phyloP scores from a whole-genome alignment of 2,329 filamentous ascomycete species.

The Cordyceps javanica region DNA sequence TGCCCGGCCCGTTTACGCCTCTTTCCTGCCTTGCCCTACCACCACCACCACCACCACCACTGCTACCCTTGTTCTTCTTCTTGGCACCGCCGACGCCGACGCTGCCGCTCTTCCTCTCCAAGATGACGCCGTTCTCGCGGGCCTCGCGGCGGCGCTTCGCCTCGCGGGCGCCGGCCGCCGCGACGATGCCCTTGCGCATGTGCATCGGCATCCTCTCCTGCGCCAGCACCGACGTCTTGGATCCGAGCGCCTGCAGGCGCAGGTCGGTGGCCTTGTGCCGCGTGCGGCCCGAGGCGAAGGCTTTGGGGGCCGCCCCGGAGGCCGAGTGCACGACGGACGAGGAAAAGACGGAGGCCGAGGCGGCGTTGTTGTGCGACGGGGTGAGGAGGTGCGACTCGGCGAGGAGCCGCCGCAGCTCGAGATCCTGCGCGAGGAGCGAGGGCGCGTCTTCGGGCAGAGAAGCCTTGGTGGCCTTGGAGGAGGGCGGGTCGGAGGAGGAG shows the following conservation, averaged over 20 bases:
- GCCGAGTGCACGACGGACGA: conserved; percentile 34
- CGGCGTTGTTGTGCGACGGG: conserved; percentile 32
- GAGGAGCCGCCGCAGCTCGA: conserved; percentile 84
- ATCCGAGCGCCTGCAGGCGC: conserved; percentile 73
- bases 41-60: too few relatives aligned
- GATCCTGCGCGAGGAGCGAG: conserved; percentile 80
- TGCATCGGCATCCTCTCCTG: conserved; percentile 87
- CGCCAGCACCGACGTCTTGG: conserved; percentile 65
- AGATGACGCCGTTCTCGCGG: conserved; percentile 80
- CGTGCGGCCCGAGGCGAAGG: conserved; percentile 58
- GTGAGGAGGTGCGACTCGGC: conserved; percentile 82
- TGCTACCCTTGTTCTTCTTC: too few relatives aligned
- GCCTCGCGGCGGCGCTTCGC: conserved; percentile 69
- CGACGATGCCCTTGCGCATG: conserved; percentile 76
- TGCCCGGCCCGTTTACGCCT: conserved; percentile 67
- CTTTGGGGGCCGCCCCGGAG: conserved; percentile 31
- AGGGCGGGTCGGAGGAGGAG: conserved; percentile 18
- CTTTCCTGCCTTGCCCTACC: conserved; percentile 42
- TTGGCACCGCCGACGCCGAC: conserved; percentile 28
- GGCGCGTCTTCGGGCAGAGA: conserved; percentile 52
- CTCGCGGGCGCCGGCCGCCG: conserved; percentile 61
- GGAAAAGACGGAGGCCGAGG: conserved; percentile 42
- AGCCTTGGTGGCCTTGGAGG: conserved; percentile 25
- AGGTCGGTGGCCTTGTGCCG: conserved; percentile 79
- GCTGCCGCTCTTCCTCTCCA: conserved; percentile 50